phyloP scores from a whole-genome alignment of 2,329 filamentous ascomycete species.

The Grosmannia penicillata region DNA sequence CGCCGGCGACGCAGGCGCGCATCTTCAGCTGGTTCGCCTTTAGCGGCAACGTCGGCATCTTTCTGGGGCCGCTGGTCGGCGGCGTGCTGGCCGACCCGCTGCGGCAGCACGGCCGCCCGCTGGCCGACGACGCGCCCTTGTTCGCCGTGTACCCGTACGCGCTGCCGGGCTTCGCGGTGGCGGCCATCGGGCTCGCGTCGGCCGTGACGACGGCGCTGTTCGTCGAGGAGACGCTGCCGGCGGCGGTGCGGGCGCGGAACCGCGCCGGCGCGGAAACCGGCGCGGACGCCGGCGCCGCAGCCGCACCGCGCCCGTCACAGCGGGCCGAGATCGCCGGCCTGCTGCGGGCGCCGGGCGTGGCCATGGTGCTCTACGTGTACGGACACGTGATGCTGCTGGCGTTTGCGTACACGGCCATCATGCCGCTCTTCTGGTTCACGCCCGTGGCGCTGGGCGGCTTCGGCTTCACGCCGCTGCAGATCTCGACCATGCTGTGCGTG shows the following conservation, averaged over 20 bases:
- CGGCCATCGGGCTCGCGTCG: slow-evolving; percentile 35
- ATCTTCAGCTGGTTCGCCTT: slow-evolving; percentile 70
- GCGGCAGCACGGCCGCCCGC: slow-evolving; percentile 37
- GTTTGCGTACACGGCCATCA: slow-evolving; percentile 55
- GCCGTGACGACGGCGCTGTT: slow-evolving; percentile 38
- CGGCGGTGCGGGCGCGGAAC: too few relatives aligned
- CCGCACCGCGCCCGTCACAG: not conserved
- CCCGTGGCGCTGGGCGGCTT: slow-evolving; percentile 47
- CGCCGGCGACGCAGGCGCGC: slow-evolving; percentile 51
- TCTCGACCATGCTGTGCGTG: slow-evolving; percentile 50
- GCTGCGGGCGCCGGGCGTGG: slow-evolving; percentile 47
- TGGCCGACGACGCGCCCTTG: slow-evolving; percentile 27
- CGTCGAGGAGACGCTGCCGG: slow-evolving; percentile 50
- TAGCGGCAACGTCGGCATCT: slow-evolving; percentile 57
- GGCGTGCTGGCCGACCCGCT: slow-evolving; percentile 56
- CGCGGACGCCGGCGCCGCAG: too few relatives aligned
- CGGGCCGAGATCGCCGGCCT: slow-evolving; percentile 19
- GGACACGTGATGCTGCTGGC: slow-evolving; percentile 53
- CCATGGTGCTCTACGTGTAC: slow-evolving; percentile 50
- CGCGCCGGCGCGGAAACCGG: slow-evolving; percentile 13
- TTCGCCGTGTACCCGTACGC: slow-evolving; percentile 52
- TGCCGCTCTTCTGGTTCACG: slow-evolving; percentile 56
- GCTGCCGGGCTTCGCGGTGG: slow-evolving; percentile 45
- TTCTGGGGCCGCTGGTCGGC: slow-evolving; percentile 55
- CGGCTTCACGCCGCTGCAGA: slow-evolving; percentile 45